These are phyloP conservation scores for Apophysomyces ossiformis DNA, from an alignment of 371 early-diverging fungal genomes.

Conservation along the genomic window DNA sequence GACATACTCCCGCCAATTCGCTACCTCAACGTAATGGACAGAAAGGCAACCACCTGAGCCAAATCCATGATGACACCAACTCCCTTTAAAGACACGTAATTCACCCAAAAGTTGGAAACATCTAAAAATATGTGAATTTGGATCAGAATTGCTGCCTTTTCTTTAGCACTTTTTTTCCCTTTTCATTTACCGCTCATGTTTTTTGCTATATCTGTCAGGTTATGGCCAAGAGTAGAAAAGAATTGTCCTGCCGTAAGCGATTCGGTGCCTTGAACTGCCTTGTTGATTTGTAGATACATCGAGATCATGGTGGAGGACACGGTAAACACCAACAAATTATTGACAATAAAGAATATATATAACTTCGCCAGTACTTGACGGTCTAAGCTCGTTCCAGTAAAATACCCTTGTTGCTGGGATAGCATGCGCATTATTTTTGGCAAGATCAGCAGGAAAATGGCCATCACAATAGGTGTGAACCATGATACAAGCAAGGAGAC, in stretches of 20 bases:
- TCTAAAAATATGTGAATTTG: constrained; percentile 23
- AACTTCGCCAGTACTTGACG: constrained; percentile 77
- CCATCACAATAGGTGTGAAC: constrained; percentile 74
- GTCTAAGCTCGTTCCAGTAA: constrained; percentile 75
- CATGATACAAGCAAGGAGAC: constrained; percentile 68
- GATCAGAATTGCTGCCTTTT: not conserved
- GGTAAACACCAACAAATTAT: constrained; percentile 72
- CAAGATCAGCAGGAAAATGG: constrained; percentile 69
- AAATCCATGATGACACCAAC: constrained; percentile 69
- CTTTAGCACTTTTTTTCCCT: not conserved
- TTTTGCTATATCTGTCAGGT: constrained; percentile 38
- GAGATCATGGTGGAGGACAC: constrained; percentile 57
- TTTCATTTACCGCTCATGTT: constrained; percentile 33
- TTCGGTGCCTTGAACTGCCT: constrained; percentile 31
- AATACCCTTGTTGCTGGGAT: constrained; percentile 80
- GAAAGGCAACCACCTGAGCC: constrained; percentile 70
- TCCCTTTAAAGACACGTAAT: constrained; percentile 70
- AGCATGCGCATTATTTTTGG: constrained; percentile 71
- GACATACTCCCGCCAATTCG: not conserved
- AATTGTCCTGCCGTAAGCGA: constrained; percentile 25
- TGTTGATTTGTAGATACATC: constrained; percentile 52
- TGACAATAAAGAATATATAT: constrained; percentile 79
- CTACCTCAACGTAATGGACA: constrained; percentile 57
- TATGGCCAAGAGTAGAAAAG: constrained; percentile 30
- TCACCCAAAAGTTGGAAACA: constrained; percentile 68